Conservation (phyloP, 345 rosid genomes). For the Lumnitzera littorea region DNA sequence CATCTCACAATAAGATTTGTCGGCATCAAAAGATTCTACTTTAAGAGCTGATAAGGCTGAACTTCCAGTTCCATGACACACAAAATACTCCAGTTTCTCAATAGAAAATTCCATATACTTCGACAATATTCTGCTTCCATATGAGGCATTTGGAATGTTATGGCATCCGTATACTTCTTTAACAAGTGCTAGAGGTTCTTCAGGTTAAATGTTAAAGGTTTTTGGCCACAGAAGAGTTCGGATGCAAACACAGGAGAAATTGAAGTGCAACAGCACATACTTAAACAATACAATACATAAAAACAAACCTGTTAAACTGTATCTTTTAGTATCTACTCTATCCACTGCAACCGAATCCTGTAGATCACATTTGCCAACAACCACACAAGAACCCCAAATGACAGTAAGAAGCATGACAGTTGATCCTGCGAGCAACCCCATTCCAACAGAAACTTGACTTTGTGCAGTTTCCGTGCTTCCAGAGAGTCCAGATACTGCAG, state of each 20-base stretch:
- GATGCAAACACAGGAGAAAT: neutral
- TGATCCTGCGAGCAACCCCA: conserved; percentile 42
- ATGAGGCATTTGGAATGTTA: too few species aligned
- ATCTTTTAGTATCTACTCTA: conserved; percentile 14
- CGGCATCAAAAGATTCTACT: too few species aligned
- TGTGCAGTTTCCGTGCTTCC: conserved; percentile 32
- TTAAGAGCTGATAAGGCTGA: too few species aligned
- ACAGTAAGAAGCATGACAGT: conserved; percentile 38
- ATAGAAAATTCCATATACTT: too few species aligned
- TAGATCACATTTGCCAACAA: conserved; percentile 33
- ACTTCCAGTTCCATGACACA: too few species aligned
- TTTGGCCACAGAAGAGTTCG: neutral
- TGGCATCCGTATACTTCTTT: too few species aligned
- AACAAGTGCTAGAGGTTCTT: too few species aligned
- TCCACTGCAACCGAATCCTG: conserved; percentile 10
- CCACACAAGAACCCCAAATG: conserved; percentile 33
- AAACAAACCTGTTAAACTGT: conserved; percentile 20
- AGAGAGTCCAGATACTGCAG: conserved; percentile 33
- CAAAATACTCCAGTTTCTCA: too few species aligned
- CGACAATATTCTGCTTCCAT: too few species aligned
- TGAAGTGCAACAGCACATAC: too few species aligned
- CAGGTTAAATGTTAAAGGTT: too few species aligned
- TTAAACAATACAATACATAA: neutral
- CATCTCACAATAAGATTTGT: too few species aligned
- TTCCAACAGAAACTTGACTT: conserved; percentile 35